Base-by-base conservation (phyloP, 768 basidiomycete species). In the Chalciporus pseudorubinellus region DNA sequence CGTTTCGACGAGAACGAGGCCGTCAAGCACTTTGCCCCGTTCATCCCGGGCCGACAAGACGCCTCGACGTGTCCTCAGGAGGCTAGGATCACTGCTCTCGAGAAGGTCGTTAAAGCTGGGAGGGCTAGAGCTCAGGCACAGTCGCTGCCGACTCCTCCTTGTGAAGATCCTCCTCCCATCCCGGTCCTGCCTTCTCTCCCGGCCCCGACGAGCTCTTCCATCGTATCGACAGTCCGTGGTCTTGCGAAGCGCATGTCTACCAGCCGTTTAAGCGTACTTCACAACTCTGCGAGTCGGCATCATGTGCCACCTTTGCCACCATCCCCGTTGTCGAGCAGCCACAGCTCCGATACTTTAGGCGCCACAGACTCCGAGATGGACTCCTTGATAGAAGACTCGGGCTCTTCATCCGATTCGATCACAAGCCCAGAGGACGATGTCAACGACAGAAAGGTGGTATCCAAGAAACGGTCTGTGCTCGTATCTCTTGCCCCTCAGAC, bases 1-100 rank as follows among this genome's bases (percentile, higher is more conserved):
- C 84, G 91, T 43, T 92, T 98, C 67, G 79, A 83, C 59, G 95
- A 99, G 72, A 71, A 73, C 22, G 93, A 97, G 61, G 85, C 87
- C 9, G 79, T 87, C 60, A 64, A 64, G 24, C 74, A 77, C 11
- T 94, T 97, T 72, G 79, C 76, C 11, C 85, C 89, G 3, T 85
- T 89, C 70, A 76, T 89, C 74, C 53, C 60, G 16, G 45, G 53
- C 55, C 60, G 39, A 45, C 60, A 44, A 29, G n/a, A 28, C 0
- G 28, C 44, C 11, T 58, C 60, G 2, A 16, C 57, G 53, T 69
- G 64, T 26, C 67, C 70, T 16, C 72, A 66, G 9, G 81, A 72
- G 59, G 73, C 75, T 31, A 74, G 83, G 38, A 70, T 77, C 13
- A 73, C 77, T 19, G 82, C 83, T 16, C 74, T 85, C 31, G 79